Evolutionary conservation across 768 basidiomycete species (phyloP).

Genomic region (Heimioporus sp.): DNA sequence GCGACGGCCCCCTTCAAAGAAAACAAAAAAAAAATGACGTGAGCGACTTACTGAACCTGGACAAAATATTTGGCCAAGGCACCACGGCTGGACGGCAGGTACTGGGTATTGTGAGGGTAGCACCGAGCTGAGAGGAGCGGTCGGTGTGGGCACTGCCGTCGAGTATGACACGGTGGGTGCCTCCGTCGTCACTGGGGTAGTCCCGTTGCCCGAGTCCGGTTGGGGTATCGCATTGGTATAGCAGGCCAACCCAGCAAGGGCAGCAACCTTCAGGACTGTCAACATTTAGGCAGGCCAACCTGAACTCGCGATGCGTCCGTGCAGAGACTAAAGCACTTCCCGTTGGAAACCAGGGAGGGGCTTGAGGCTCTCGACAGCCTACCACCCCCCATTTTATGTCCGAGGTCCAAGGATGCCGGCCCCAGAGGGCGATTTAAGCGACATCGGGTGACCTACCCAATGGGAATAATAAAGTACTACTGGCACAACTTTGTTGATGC

Average conservation of each 20-base stretch:
- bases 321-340: too few species aligned
- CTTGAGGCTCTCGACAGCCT: too few species aligned
- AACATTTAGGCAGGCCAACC: slow-evolving; percentile 30
- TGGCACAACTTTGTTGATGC: too few species aligned
- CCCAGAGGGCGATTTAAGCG: too few species aligned
- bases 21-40: too few species aligned
- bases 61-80: slow-evolving; percentile 76
- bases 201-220: neutral
- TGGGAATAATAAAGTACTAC: too few species aligned
- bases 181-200: slow-evolving; percentile 15
- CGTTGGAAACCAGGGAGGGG: too few species aligned
- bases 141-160: slow-evolving; percentile 65
- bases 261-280: slow-evolving; percentile 11
- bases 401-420: too few species aligned
- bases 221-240: slow-evolving; percentile 17
- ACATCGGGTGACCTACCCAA: too few species aligned
- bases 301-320: too few species aligned
- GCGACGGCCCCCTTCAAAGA: too few species aligned
- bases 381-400: too few species aligned
- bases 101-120: slow-evolving; percentile 59
- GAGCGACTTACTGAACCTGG: slow-evolving; percentile 57
- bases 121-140: slow-evolving; percentile 51
- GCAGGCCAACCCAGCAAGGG: slow-evolving; percentile 13
- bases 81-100: slow-evolving; percentile 76
- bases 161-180: slow-evolving; percentile 42